Conservation (phyloP, 805 yeast genomes). For the Starmerella ratchasimensis region DNA sequence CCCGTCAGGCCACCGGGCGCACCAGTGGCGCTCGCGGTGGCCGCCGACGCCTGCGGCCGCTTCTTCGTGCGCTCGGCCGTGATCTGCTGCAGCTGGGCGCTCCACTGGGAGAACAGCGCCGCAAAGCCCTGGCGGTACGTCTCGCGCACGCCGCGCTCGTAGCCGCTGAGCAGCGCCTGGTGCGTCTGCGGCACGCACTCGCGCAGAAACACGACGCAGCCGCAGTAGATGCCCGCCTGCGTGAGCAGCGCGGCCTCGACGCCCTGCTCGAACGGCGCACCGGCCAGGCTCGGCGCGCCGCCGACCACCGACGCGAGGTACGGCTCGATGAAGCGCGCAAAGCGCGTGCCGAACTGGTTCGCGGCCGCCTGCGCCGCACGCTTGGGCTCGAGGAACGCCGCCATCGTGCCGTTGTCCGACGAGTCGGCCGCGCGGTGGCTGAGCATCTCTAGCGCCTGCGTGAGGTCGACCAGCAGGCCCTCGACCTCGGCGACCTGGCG, state of each 20-base stretch:
- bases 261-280: constrained; percentile 10
- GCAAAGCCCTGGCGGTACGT: constrained; percentile 28
- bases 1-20: background rate
- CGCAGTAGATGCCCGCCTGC: constrained; percentile 30
- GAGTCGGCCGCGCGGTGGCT: constrained; percentile 16
- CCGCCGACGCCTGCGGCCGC: background rate
- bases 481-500: constrained; percentile 41
- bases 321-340: constrained; percentile 22
- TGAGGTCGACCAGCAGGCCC: constrained; percentile 39
- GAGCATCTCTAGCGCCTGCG: constrained; percentile 44
- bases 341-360: constrained; percentile 28
- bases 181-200: constrained; percentile 40
- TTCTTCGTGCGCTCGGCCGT: constrained; percentile 1
- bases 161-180: constrained; percentile 30
- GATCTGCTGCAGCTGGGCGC: constrained; percentile 10
- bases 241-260: constrained; percentile 19
- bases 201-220: constrained; percentile 44
- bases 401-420: constrained; percentile 2
- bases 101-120: constrained; percentile 24
- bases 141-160: constrained; percentile 28
- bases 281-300: constrained; percentile 16
- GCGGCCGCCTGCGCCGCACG: constrained; percentile 7
- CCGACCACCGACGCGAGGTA: background rate
- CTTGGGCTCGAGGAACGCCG: constrained; percentile 8
- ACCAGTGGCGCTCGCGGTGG: background rate